These are phyloP conservation scores for Macrophomina tecta DNA, from an alignment of 2,329 filamentous ascomycete genomes.

Conservation along the genomic window DNA sequence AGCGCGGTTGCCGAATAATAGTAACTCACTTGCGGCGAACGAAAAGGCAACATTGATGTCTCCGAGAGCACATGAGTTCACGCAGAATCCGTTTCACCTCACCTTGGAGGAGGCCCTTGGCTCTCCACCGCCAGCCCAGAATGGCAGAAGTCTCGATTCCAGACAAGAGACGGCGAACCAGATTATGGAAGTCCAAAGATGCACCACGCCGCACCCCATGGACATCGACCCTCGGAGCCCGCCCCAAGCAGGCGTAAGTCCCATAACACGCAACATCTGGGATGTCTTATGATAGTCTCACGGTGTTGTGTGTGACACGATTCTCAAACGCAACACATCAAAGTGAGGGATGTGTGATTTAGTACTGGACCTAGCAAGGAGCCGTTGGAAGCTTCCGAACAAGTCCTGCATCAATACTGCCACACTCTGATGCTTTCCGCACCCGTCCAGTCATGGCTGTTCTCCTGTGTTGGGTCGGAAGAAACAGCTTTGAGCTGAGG, in stretches of 20 bases:
- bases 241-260: slow-evolving; percentile 73
- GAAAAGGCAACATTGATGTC: slow-evolving; percentile 67
- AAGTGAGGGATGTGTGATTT: background rate
- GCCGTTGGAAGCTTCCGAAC: background rate
- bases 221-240: slow-evolving; percentile 73
- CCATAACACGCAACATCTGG: slow-evolving; percentile 79
- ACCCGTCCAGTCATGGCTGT: background rate
- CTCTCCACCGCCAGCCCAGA: slow-evolving; percentile 40
- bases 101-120: slow-evolving; percentile 37
- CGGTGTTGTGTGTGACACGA: background rate
- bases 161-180: slow-evolving; percentile 38
- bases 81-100: slow-evolving; percentile 55
- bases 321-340: background rate
- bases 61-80: slow-evolving; percentile 75
- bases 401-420: background rate
- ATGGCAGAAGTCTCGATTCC: slow-evolving; percentile 41
- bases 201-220: slow-evolving; percentile 3
- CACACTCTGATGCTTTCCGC: background rate
- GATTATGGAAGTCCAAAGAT: slow-evolving; percentile 57
- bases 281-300: slow-evolving; percentile 64
- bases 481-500: background rate
- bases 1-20: slow-evolving; percentile 40
- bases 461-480: background rate
- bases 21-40: slow-evolving; percentile 34
- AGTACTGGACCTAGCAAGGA: too few species aligned